Percentiles rank a stretch among this genome's conserved stretches.
These are phyloP conservation scores for Trichoderma semiorbis DNA, from an alignment of 2,329 filamentous ascomycete species.

Conservation along the genomic window DNA sequence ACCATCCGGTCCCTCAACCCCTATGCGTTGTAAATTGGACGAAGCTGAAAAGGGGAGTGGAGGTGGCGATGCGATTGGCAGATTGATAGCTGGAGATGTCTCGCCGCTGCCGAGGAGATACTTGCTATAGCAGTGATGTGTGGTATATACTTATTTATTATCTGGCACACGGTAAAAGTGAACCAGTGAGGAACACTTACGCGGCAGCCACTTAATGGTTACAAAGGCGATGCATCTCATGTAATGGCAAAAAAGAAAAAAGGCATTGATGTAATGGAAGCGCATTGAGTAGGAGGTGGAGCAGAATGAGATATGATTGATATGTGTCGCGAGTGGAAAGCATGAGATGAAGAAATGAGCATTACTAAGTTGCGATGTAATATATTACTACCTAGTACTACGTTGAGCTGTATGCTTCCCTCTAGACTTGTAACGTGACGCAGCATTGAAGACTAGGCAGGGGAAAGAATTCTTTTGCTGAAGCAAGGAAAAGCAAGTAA, in stretches of 20 bases:
- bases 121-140: constrained; percentile 18
- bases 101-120: background rate
- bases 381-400: background rate
- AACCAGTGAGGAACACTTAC: background rate
- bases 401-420: background rate
- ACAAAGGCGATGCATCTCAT: background rate
- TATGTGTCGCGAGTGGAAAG: background rate
- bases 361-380: background rate
- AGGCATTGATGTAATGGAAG: constrained; percentile 8
- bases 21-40: constrained; percentile 54
- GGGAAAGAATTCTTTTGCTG: background rate
- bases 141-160: constrained; percentile 23
- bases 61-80: background rate
- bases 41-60: background rate
- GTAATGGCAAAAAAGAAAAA: background rate
- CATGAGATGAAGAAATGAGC: background rate
- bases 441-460: background rate
- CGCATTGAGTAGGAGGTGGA: constrained; percentile 1
- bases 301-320: constrained; percentile 18
- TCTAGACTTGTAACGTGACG: background rate
- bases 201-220: background rate
- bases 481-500: background rate
- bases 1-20: constrained; percentile 83
- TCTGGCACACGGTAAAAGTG: constrained; percentile 15
- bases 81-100: background rate